phyloP scores from a whole-genome alignment of 331 rosid species.

The Acacia concinna region DNA sequence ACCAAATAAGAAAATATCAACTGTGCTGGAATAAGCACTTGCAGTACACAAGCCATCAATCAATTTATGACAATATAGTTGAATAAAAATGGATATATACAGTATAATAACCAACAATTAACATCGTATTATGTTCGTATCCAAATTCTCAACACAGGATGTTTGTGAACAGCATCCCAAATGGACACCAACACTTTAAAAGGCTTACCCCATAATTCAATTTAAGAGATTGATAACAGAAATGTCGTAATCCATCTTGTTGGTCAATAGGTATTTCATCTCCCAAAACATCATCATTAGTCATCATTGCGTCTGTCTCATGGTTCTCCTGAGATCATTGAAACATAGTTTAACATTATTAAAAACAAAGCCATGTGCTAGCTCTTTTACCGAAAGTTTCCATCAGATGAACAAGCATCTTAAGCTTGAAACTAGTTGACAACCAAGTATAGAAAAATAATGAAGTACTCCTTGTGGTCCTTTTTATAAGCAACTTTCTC shows the following conservation, averaged over 20 bases:
- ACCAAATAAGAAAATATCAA: background rate
- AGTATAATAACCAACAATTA: conserved; percentile 11
- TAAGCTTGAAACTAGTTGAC: background rate
- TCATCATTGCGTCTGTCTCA: conserved; percentile 61
- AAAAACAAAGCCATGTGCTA: conserved; percentile 1
- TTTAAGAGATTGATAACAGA: conserved; percentile 89
- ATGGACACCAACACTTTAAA: conserved; percentile 15
- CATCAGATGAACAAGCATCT: background rate
- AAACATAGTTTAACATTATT: conserved; percentile 12
- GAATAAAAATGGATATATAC: conserved; percentile 1
- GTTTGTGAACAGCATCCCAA: background rate
- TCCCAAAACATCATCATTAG: conserved; percentile 96
- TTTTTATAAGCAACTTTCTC: no score
- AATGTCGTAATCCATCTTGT: conserved; percentile 80
- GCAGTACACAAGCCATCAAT: conserved; percentile 11
- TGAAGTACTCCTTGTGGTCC: no score
- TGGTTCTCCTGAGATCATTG: conserved; percentile 59
- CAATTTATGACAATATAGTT: conserved; percentile 23
- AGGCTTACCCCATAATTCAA: conserved; percentile 73
- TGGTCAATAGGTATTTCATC: conserved; percentile 98
- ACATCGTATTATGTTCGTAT: background rate
- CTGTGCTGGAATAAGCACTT: background rate
- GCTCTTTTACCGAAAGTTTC: background rate
- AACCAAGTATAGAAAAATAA: conserved; percentile 8
- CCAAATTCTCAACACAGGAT: conserved; percentile 14